Conservation (phyloP, 1,284 basidiomycete species). For the Cutaneotrichosporon daszewskae region DNA sequence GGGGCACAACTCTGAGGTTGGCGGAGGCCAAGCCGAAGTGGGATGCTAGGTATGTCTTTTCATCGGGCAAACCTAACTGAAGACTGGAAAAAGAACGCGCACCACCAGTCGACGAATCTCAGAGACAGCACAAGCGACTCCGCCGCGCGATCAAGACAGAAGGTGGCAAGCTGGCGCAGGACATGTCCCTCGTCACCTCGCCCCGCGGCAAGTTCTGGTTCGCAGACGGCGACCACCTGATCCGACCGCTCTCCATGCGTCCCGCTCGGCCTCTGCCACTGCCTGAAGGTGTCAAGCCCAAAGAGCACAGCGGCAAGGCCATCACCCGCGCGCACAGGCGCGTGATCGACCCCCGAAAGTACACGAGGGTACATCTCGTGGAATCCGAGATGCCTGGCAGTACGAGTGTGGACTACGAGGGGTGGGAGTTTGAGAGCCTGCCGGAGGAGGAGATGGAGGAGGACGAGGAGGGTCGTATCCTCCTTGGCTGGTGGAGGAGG, state of each 20-base stretch:
- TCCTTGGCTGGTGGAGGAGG: conserved; percentile 9
- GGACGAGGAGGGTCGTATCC: conserved; percentile 11
- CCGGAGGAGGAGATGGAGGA: conserved; percentile 7
- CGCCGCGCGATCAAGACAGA: conserved; percentile 7
- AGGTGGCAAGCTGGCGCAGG: conserved; percentile 40
- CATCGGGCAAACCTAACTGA: neutral
- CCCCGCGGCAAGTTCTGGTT: conserved; percentile 36
- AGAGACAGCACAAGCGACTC: conserved; percentile 6
- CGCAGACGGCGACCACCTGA: conserved; percentile 23
- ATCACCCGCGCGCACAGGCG: conserved; percentile 21
- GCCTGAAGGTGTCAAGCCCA: neutral
- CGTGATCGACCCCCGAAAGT: conserved; percentile 33
- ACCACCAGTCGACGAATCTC: conserved; percentile 15
- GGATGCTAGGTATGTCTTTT: conserved; percentile 15
- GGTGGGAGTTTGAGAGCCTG: conserved; percentile 11
- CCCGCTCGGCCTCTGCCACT: conserved; percentile 32
- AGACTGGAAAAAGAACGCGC: conserved; percentile 24
- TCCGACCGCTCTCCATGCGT: conserved; percentile 37
- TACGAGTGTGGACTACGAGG: conserved; percentile 1
- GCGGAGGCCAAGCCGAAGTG: conserved; percentile 41
- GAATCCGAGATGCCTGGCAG: conserved; percentile 4
- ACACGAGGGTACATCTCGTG: conserved; percentile 18
- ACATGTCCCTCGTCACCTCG: conserved; percentile 32
- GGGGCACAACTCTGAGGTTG: conserved; percentile 41
- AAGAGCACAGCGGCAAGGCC: neutral